Evolutionary conservation across 768 basidiomycete species (phyloP), one percentile per base, ranked within the genome.

Genomic region (Chalciporus sphaerocephalus): DNA sequence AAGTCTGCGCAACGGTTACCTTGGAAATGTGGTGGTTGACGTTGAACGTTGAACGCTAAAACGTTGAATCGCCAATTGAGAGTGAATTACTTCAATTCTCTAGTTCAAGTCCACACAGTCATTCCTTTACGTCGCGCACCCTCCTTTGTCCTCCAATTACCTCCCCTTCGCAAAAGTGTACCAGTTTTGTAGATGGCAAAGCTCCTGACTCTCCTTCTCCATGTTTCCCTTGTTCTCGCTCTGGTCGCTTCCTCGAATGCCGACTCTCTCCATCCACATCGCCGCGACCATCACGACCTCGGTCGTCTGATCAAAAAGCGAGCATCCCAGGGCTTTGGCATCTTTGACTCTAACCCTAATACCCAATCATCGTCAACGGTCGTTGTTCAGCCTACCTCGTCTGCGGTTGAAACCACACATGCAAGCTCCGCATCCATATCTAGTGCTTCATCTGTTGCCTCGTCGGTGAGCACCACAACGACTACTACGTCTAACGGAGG

Each of bases 291-390:
- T 66, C 70, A 56, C 40, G 69, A 69, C 56, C 66, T 81, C 57
- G 78, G 80, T 57, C 83, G 87, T 57, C 66, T 90, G 62, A 61
- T 89, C 54, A 85, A 74, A 69, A 87, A 85, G 61, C 83, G 87
- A 28, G 60, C 69, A 4, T 70, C 75, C 1, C 48, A 47, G 18
- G 42, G 21, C 32, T 2, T 42, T 21, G 37, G 44, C 28, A 10
- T 43, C 25, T 32, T 52, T 17, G 46, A 18, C 11, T 24, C 38
- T 25, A 24, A 50, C 12, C 12, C 40, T 23, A 38, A 46, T 48
- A 27, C 15, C 38, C 42, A 38, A 24, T 36, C 51, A 46, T 1
- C 51, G 11, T 18, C 48, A n/a, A 40, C 47, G 33, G 55, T 61
- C 28, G 55, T 60, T 17, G 58, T 67, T 52, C 65, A 66, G 37